phyloP scores from a whole-genome alignment of 129 eudicot genomes.

The Helichrysum umbraculigerum region DNA sequence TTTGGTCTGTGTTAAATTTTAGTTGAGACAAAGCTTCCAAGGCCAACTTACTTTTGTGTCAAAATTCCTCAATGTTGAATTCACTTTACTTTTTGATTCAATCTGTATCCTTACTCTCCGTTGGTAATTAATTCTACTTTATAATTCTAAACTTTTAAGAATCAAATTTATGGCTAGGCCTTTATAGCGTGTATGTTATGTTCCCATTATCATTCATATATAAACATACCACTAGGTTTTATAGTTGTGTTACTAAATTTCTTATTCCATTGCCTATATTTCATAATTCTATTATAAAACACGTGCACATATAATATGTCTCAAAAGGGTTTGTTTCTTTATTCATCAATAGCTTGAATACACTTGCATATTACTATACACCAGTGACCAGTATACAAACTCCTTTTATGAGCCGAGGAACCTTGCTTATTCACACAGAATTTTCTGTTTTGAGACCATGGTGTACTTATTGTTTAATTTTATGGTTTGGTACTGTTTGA shows the following conservation, averaged over 20 bases:
- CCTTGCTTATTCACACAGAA: background rate
- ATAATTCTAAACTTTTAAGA: background rate
- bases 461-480: background rate
- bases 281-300: background rate
- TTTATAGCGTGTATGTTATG: background rate
- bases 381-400: background rate
- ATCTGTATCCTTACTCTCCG: too few species aligned
- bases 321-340: background rate
- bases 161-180: background rate
- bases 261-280: background rate
- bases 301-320: background rate
- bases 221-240: background rate
- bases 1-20: background rate
- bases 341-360: background rate
- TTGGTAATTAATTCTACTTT: too few species aligned
- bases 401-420: background rate
- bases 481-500: background rate
- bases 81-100: background rate
- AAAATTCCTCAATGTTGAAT: background rate
- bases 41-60: background rate
- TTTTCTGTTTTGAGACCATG: background rate
- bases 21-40: background rate
- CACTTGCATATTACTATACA: background rate
- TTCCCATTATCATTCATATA: background rate
- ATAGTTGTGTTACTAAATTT: background rate